phyloP scores from a whole-genome alignment of 768 basidiomycete species.

The Dacryopinax primogenitus region DNA sequence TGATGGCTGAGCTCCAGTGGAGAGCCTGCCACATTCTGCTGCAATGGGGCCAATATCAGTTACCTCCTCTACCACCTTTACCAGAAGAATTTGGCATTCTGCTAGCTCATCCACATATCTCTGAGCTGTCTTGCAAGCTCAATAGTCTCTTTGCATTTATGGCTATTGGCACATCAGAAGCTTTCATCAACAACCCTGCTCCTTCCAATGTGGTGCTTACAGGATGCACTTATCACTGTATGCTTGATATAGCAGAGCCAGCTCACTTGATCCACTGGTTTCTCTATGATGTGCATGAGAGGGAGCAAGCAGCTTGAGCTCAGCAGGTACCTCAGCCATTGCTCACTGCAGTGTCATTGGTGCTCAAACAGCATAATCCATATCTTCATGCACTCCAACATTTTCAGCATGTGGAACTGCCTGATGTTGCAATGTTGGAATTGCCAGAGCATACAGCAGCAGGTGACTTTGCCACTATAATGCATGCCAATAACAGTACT shows the following conservation, averaged over 20 bases:
- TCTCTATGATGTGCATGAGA: constrained; percentile 4
- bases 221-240: constrained; percentile 10
- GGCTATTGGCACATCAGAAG: background rate
- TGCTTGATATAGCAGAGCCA: background rate
- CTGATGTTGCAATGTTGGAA: background rate
- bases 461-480: background rate
- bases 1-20: background rate
- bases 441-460: background rate
- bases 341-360: background rate
- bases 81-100: background rate
- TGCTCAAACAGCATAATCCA: background rate
- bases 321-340: background rate
- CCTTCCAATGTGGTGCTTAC: background rate
- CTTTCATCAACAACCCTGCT: background rate
- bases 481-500: background rate
- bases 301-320: background rate
- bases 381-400: background rate
- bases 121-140: background rate
- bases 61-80: background rate
- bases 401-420: background rate
- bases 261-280: constrained; percentile 10
- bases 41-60: background rate
- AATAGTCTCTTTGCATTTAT: background rate
- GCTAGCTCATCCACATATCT: background rate
- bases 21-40: constrained; percentile 9